These are phyloP conservation scores for Botrytis pseudocinerea DNA, from an alignment of 2,329 filamentous ascomycete genomes.

Conservation along the genomic window DNA sequence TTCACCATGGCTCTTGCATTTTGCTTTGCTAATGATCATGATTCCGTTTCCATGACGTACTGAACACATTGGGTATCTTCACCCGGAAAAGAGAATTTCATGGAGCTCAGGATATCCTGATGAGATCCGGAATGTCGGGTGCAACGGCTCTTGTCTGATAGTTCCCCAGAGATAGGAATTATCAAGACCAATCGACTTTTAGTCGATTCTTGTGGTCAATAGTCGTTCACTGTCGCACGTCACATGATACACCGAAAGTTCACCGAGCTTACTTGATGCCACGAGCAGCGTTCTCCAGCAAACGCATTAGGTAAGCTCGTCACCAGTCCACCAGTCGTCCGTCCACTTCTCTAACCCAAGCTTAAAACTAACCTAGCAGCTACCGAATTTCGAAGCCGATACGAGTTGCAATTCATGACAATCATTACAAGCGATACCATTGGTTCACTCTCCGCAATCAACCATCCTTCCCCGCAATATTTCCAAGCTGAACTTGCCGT, in stretches of 20 bases:
- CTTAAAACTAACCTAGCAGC: conserved; percentile 1
- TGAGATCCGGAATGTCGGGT: background rate
- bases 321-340: background rate
- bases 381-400: conserved; percentile 27
- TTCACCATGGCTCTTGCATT: background rate
- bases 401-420: conserved; percentile 8
- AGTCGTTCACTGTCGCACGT: background rate
- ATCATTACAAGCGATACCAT: conserved; percentile 1
- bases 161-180: no score
- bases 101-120: background rate
- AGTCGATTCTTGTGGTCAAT: background rate
- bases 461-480: conserved; percentile 16
- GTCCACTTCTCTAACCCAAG: conserved; percentile 5
- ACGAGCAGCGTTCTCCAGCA: background rate
- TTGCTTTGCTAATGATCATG: background rate
- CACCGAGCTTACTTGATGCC: conserved; percentile 1
- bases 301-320: background rate
- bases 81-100: background rate
- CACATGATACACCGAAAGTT: conserved; percentile 4
- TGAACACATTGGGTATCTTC: background rate
- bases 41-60: no score
- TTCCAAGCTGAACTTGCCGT: conserved; percentile 19
- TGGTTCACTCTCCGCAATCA: background rate
- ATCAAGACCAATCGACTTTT: background rate
- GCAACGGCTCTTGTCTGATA: background rate